Conservation (phyloP, 2,329 filamentous ascomycete genomes). For the Cytospora leucostoma region DNA sequence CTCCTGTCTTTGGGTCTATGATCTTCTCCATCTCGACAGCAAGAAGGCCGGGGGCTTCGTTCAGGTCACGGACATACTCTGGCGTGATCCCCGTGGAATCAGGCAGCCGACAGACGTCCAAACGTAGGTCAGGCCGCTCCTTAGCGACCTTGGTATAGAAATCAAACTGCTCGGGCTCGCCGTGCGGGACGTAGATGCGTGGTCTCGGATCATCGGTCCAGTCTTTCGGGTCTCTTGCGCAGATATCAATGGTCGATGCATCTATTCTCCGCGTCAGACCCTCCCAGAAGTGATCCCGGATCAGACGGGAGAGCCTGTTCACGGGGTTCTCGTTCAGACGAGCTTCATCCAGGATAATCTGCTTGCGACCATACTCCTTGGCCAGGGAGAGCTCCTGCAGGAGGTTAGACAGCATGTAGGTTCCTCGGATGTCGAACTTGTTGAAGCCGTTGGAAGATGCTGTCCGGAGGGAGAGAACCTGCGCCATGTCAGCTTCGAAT, state of each 20-base stretch:
- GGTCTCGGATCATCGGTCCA: conserved; percentile 89
- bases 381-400: conserved; percentile 93
- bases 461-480: conserved; percentile 82
- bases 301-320: conserved; percentile 79
- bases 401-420: conserved; percentile 95
- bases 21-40: conserved; percentile 86
- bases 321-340: conserved; percentile 95
- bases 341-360: conserved; percentile 87
- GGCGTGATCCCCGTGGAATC: conserved; percentile 68
- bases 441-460: conserved; percentile 84
- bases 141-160: conserved; percentile 84
- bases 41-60: conserved; percentile 82
- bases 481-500: conserved; percentile 22
- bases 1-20: conserved; percentile 65
- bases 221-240: conserved; percentile 89
- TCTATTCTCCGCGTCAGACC: conserved; percentile 89
- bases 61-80: conserved; percentile 79
- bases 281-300: conserved; percentile 90
- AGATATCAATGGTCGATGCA: conserved; percentile 80
- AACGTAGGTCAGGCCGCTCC: conserved; percentile 76
- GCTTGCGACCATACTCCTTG: conserved; percentile 84
- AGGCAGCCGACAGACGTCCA: conserved; percentile 82
- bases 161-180: conserved; percentile 82
- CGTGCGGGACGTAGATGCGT: conserved; percentile 84
- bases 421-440: conserved; percentile 87